Evolutionary conservation across 2,329 filamentous ascomycete genomes (phyloP), one percentile per base, ranked within the genome.

Genomic region (Aspergillus sp.): DNA sequence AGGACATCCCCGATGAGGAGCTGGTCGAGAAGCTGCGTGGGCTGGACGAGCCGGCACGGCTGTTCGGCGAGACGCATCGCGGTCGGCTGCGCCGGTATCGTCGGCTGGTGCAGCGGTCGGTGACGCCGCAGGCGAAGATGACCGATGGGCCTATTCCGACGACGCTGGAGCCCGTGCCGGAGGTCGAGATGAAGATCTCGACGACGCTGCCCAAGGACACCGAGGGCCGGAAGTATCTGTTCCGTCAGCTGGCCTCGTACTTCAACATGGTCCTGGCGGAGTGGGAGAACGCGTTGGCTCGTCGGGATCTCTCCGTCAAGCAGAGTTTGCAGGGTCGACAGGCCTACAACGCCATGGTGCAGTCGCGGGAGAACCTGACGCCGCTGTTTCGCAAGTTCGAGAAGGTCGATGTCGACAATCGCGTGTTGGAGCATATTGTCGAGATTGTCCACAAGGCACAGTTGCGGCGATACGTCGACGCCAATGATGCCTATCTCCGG

Each of bases 221-320:
- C 17, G 83, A 86, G 38, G 88, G 78, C 0, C 83, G 85, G 43
- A 76, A 81, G 42, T 91, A 88, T 71, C 77, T 99, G 38, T 93
- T 88, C 76, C 82, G 93, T 10, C 93, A 99, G 72, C 80, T 99
- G 51, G 89, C 89, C 17, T 94, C 89, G 45, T 99, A 97, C 77
- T 97, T 99, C 76, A 95, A 89, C 49, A 91, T 99, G 85, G 85
- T 99, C n/a, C 78, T 99, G 53, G 83, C 81, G 42, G 93, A 95
- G 71, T 99, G 95, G 88, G 85, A 92, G 63, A 68, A 76, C 38
- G 91, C 92, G 4, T 82, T 99, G 63, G 83, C 83, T 5, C 74
- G 76, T 44, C 80, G 85, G 45, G 75, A 81, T 23, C 63, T 72
- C 7, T 75, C 77, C 2, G 79, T 86, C 29, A 84, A 88, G 62